Percentiles rank a stretch among this genome's conserved stretches.
Evolutionary conservation across 257 asterid species (phyloP).

Genomic region (Paulownia fortunei): DNA sequence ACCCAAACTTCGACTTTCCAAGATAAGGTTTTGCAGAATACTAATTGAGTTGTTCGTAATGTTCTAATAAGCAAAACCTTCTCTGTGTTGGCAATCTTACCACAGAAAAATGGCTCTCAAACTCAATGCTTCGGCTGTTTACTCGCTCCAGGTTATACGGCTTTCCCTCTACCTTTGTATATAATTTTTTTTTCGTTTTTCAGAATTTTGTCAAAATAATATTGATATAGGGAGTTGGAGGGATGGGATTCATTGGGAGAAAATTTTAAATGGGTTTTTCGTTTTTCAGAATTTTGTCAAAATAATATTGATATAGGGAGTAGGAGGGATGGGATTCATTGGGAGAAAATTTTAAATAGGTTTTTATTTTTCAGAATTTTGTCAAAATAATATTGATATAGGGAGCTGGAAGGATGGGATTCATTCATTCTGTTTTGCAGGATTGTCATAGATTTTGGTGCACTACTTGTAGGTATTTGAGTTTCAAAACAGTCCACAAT

Average conservation of each 20-base stretch:
- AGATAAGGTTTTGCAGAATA: background rate
- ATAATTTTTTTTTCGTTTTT: background rate
- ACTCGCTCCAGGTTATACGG: conserved; percentile 47
- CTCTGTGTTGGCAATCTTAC: background rate
- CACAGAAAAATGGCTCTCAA: conserved; percentile 56
- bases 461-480: background rate
- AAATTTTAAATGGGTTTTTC: too few species aligned
- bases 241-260: background rate
- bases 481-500: background rate
- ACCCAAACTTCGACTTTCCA: background rate
- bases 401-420: background rate
- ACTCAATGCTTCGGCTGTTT: conserved; percentile 53
- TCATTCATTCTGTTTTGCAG: too few species aligned
- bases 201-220: background rate
- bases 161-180: background rate
- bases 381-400: background rate
- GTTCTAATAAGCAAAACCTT: background rate
- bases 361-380: background rate
- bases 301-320: background rate
- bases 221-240: background rate
- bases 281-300: background rate
- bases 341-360: too few species aligned
- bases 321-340: background rate
- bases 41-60: background rate
- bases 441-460: background rate